Conservation (phyloP, 306 rosid genomes). For the Gastrolobium villosum region DNA sequence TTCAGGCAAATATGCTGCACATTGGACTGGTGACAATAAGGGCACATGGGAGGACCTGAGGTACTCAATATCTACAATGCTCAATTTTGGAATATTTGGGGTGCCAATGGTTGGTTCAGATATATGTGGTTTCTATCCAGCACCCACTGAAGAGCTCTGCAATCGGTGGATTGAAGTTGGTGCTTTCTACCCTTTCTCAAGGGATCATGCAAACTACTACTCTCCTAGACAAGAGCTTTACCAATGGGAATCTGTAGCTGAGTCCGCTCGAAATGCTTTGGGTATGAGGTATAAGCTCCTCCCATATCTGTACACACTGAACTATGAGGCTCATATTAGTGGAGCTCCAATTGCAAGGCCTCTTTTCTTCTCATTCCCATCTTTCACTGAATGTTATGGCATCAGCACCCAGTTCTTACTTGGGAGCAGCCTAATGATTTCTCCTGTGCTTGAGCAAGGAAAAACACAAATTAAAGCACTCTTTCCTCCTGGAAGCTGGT, state of each 20-base stretch:
- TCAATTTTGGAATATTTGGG: constrained; percentile 94
- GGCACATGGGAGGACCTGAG: constrained; percentile 86
- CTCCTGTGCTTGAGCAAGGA: constrained; percentile 85
- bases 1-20: constrained; percentile 90
- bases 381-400: constrained; percentile 65
- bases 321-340: constrained; percentile 76
- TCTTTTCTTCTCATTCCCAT: constrained; percentile 89
- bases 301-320: constrained; percentile 82
- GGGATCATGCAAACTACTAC: constrained; percentile 85
- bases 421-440: constrained; percentile 76
- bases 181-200: constrained; percentile 95
- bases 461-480: constrained; percentile 74
- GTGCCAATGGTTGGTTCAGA: constrained; percentile 97
- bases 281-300: constrained; percentile 92
- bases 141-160: constrained; percentile 93
- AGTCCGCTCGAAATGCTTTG: constrained; percentile 87
- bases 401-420: constrained; percentile 85
- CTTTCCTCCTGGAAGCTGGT: constrained; percentile 92
- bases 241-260: constrained; percentile 90
- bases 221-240: constrained; percentile 96
- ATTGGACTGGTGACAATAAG: constrained; percentile 95
- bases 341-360: constrained; percentile 97
- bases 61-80: constrained; percentile 85
- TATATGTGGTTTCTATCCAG: constrained; percentile 92
- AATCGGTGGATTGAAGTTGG: constrained; percentile 97